Conservation (phyloP, 2,329 filamentous ascomycete species). For the Lasiodiplodia sp. region DNA sequence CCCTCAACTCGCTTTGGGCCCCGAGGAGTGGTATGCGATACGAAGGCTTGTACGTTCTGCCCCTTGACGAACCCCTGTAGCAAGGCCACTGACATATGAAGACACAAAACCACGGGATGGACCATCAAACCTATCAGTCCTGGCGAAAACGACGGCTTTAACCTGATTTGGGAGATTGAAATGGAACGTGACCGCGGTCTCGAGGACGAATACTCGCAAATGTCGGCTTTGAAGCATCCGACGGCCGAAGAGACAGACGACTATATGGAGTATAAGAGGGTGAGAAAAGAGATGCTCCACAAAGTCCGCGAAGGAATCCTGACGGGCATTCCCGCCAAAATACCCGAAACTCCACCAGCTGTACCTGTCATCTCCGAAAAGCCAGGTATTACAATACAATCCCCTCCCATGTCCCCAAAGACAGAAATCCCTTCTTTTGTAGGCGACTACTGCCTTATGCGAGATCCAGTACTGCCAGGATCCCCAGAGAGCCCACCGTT, state of each 20-base stretch:
- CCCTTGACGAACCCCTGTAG: not conserved
- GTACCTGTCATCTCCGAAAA: not conserved
- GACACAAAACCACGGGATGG: constrained; percentile 52
- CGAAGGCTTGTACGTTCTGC: constrained; percentile 54
- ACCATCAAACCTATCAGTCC: constrained; percentile 40
- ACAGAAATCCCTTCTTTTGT: not conserved
- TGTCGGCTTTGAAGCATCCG: constrained; percentile 47
- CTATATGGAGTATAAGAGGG: constrained; percentile 56
- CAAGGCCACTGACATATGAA: constrained; percentile 28
- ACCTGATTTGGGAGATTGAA: constrained; percentile 48
- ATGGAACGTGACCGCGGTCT: constrained; percentile 43
- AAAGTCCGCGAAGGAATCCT: not conserved
- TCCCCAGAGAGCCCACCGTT: constrained; percentile 6
- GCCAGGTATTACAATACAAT: constrained; percentile 1
- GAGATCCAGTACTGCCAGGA: not conserved
- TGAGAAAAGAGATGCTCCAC: constrained; percentile 33
- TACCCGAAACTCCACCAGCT: not conserved
- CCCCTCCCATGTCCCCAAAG: constrained; percentile 13
- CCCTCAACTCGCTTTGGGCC: constrained; percentile 52
- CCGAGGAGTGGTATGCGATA: constrained; percentile 57
- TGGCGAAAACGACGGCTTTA: constrained; percentile 33
- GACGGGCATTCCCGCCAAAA: not conserved
- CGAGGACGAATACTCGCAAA: constrained; percentile 40
- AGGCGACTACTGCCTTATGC: constrained; percentile 5
- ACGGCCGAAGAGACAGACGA: constrained; percentile 56